Base-by-base conservation (phyloP, 2,329 filamentous ascomycete species). In the Microthyrium microscopicum region DNA sequence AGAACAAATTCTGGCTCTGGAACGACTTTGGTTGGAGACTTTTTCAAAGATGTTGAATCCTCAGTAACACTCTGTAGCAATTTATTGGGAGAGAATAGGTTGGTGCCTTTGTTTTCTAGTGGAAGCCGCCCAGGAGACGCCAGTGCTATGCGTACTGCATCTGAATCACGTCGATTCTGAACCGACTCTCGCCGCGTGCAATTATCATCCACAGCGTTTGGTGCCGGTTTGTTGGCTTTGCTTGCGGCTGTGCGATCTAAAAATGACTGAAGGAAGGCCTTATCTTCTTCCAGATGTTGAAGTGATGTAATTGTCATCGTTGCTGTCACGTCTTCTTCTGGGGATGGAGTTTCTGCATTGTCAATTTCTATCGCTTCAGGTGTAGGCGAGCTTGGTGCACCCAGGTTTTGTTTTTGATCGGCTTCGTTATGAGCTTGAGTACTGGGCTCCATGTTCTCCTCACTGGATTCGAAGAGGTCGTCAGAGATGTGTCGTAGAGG, bases 191-290 rank as follows among this genome's bases (percentile, higher is more conserved):
- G 54, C 26, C 54, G 55, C 22, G 5, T 20, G 26, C 5, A 29
- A 36, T 36, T 36, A 26, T 4, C 35, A 27, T 20, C 29, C 15
- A 19, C 16, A 18, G 49, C 42, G 13, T 51, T 48, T 8, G 41
- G 42, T 12, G 48, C 45, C 16, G 53, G 44, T 31, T 52, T 55
- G 35, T 33, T 39, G 13, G 55, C 48, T 42, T 60, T 64, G 40
- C 50, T 61, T 20, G 60, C 55, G n/a, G 56, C 58, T n/a, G 60
- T 59, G 6, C 60, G 58, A 13, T 48, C 60, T 26, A 66, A 52
- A 40, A 64, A 66, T 22, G 61, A 59, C 38, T 61, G 60, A 4
- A 66, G 47, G 12, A 63, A 44, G 1, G 60, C 61, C 5, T 61
- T 64, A 38, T 65, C 61, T 35, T 62, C 60, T 25, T 57, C 47